A percentile compares a stretch with the other conserved stretches of the same genome.
Conservation (phyloP, 768 basidiomycete genomes). For the Exsudoporus frostii region DNA sequence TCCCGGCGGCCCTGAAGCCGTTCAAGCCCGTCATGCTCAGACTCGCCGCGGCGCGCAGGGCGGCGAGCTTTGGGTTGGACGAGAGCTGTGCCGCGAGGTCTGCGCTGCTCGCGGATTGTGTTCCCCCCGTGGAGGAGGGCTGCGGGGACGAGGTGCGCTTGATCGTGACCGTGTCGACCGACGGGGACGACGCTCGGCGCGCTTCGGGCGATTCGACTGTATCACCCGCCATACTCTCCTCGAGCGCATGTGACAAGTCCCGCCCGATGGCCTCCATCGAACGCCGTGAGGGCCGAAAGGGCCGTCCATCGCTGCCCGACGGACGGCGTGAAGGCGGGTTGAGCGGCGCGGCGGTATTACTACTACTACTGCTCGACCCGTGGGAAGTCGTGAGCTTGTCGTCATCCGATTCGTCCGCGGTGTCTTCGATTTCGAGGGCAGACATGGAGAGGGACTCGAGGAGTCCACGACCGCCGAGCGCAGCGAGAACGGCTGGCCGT, state of each 20-base stretch:
- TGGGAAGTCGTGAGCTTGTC: slow-evolving; percentile 11
- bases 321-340: slow-evolving; percentile 8
- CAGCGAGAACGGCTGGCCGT: slow-evolving; percentile 20
- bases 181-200: neutral
- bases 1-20: slow-evolving; percentile 6
- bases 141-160: slow-evolving; percentile 8
- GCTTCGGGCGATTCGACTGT: neutral
- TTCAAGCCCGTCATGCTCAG: slow-evolving; percentile 30
- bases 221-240: slow-evolving; percentile 13
- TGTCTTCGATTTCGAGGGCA: slow-evolving; percentile 51
- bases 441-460: slow-evolving; percentile 49
- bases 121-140: neutral
- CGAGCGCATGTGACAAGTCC: slow-evolving; percentile 31
- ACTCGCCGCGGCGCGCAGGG: slow-evolving; percentile 35
- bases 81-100: slow-evolving; percentile 47
- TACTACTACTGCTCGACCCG: neutral
- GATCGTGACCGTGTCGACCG: neutral
- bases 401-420: slow-evolving; percentile 24
- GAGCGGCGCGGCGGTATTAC: neutral
- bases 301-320: slow-evolving; percentile 7
- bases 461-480: slow-evolving; percentile 30
- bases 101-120: slow-evolving; percentile 19
- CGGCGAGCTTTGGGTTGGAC: slow-evolving; percentile 46
- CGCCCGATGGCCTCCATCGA: slow-evolving; percentile 34
- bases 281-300: slow-evolving; percentile 13